These are phyloP conservation scores for Curvularia hawaiiensis DNA, from an alignment of 2,329 filamentous ascomycete genomes.

Conservation along the genomic window DNA sequence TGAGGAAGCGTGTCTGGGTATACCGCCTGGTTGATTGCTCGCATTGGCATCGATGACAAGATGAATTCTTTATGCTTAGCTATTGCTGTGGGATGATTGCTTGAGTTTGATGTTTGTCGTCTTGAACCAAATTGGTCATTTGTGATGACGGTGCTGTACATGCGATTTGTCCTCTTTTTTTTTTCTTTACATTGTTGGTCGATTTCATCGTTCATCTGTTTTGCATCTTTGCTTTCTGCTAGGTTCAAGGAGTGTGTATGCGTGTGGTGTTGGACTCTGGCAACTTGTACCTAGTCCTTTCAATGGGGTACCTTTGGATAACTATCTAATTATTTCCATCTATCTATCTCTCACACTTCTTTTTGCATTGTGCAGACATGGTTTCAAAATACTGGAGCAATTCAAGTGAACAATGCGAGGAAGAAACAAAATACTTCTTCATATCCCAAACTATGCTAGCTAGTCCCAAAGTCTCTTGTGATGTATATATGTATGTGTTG, in stretches of 20 bases:
- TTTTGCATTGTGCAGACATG: not conserved
- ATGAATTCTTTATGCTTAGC: not conserved
- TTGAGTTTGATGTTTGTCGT: not conserved
- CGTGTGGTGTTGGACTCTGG: no score
- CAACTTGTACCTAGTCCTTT: not conserved
- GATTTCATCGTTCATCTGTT: not conserved
- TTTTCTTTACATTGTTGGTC: not conserved
- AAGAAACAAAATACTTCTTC: not conserved
- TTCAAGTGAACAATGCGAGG: not conserved
- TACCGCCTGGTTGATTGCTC: not conserved
- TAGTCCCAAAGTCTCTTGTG: not conserved
- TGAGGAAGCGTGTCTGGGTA: not conserved
- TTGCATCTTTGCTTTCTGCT: not conserved
- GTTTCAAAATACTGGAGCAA: not conserved
- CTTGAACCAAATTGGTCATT: not conserved
- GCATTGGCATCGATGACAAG: not conserved
- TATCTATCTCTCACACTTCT: not conserved
- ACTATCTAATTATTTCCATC: not conserved
- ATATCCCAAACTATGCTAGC: not conserved
- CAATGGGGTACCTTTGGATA: no score
- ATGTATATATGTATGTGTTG: not conserved
- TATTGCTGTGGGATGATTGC: not conserved
- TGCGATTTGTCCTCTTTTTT: not conserved
- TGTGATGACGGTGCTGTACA: not conserved
- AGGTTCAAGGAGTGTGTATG: no score